Evolutionary conservation across 805 yeast species (phyloP), one percentile per base, ranked within the genome.

Genomic region (Pichia insulana): DNA sequence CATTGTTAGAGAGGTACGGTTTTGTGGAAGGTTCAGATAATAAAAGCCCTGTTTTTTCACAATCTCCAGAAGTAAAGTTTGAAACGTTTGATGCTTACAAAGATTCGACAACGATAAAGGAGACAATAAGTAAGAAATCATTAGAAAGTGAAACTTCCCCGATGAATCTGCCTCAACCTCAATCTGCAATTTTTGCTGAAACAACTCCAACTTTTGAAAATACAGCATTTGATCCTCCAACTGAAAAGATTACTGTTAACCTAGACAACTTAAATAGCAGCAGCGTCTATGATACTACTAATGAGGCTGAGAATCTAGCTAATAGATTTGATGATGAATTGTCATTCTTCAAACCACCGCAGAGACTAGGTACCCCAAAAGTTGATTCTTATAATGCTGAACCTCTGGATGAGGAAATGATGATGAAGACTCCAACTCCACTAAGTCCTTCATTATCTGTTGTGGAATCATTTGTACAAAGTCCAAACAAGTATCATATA

Each of bases 401-500:
- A 28, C 8, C 25, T 6, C 7, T 22, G 7, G 8, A 22, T 8
- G 15, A 28, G 13, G 31, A 28, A 28, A 17, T 34, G 12, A 26
- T 45, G 19, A 25, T 44, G 28, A 41, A 39, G 8, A 42, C 52
- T 3, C 51, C 52, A 8, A 33, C 28, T 13, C 36, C 45, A n/a
- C 7, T 36, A 7, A 39, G 43, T 28, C 43, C 46, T 6, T 8
- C 43, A 30, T 22, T 43, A 11, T 43, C 46, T 6, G 28, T 42
- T 7, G 39, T 48, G 32, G 48, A 35, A 12, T 46, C 52, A 13
- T 42, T 46, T 19, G 39, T 41, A 1, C n/a, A 42, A 16, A 46
- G 48, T 38, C 50, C 59, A 25, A 44, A 43, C 34, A 58, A 43
- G 22, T 42, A 62, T 9, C 69, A 67, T 45, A 58, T 63, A 5